Evolutionary conservation across 2,329 filamentous ascomycete species (phyloP).

Genomic region (Aspergillus pseudoglaucus): DNA sequence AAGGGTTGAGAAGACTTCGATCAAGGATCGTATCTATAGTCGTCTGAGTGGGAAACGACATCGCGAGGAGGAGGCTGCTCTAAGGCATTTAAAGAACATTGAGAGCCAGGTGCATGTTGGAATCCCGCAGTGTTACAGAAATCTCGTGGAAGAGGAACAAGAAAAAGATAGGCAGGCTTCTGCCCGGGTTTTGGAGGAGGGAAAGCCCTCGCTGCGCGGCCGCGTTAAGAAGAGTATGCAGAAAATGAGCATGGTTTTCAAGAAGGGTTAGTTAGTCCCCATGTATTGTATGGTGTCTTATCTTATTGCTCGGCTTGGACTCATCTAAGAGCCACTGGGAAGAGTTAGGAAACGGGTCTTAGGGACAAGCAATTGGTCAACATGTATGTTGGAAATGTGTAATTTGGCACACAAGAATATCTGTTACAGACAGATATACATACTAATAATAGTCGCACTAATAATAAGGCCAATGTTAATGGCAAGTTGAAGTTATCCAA

Average conservation of each 20-base stretch:
- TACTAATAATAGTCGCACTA: too few species aligned
- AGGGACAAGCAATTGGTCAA: neutral
- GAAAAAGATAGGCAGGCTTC: neutral
- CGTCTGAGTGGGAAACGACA: too few species aligned
- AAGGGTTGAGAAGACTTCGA: too few species aligned
- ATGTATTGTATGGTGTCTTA: too few species aligned
- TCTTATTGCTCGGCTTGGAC: neutral
- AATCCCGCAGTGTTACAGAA: too few species aligned
- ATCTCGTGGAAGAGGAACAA: too few species aligned
- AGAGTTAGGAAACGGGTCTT: too few species aligned
- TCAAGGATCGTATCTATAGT: too few species aligned
- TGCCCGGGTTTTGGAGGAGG: neutral
- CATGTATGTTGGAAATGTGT: neutral
- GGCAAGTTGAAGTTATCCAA: neutral
- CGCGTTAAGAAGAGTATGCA: constrained; percentile 12
- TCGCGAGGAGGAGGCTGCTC: too few species aligned
- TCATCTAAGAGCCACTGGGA: neutral
- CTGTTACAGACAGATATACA: too few species aligned
- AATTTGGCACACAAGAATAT: neutral
- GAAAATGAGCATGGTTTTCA: constrained; percentile 13
- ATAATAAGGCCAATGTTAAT: neutral
- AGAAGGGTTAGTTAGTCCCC: constrained; percentile 1
- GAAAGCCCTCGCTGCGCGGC: neutral
- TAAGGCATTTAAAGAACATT: too few species aligned
- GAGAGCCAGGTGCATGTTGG: too few species aligned